A percentile compares a stretch with the other conserved stretches of the same genome.
phyloP scores from a whole-genome alignment of 73 alveolate genomes.

The Halteria grandinella region DNA sequence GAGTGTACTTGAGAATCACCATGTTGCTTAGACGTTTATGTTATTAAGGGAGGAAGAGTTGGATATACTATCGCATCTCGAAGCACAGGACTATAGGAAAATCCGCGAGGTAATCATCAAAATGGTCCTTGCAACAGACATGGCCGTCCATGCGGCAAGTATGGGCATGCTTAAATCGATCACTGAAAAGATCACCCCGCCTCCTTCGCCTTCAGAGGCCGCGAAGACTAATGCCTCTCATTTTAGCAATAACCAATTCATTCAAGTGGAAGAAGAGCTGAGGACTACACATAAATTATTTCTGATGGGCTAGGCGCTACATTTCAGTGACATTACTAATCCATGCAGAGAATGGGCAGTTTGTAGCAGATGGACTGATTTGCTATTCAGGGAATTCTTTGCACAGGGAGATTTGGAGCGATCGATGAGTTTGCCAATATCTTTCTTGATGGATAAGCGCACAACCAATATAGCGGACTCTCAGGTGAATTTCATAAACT shows the following conservation, averaged over 20 bases:
- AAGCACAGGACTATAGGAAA: conserved; percentile 60
- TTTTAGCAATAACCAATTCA: conserved; percentile 2
- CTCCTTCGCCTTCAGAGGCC: neutral
- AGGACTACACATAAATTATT: conserved; percentile 13
- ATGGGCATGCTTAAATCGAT: conserved; percentile 8
- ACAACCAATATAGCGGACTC: conserved; percentile 54
- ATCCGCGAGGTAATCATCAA: conserved; percentile 79
- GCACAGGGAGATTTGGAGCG: conserved; percentile 61
- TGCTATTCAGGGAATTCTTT: conserved; percentile 59
- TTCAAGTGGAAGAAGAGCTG: neutral
- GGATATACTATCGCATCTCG: conserved; percentile 69
- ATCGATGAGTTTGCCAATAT: conserved; percentile 20
- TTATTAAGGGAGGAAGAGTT: conserved; percentile 61
- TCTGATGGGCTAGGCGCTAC: conserved; percentile 31
- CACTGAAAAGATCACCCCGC: conserved; percentile 17
- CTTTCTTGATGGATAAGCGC: conserved; percentile 36
- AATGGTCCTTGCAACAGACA: conserved; percentile 91
- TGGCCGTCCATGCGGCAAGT: conserved; percentile 72
- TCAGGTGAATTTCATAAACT: conserved; percentile 51
- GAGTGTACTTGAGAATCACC: conserved; percentile 76
- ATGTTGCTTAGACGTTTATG: conserved; percentile 67
- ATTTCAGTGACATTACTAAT: conserved; percentile 57
- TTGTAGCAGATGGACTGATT: conserved; percentile 47
- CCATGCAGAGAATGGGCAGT: conserved; percentile 55
- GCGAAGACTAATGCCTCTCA: neutral